Conservation (phyloP, 345 rosid species). For the Lenwebbia sp. region DNA sequence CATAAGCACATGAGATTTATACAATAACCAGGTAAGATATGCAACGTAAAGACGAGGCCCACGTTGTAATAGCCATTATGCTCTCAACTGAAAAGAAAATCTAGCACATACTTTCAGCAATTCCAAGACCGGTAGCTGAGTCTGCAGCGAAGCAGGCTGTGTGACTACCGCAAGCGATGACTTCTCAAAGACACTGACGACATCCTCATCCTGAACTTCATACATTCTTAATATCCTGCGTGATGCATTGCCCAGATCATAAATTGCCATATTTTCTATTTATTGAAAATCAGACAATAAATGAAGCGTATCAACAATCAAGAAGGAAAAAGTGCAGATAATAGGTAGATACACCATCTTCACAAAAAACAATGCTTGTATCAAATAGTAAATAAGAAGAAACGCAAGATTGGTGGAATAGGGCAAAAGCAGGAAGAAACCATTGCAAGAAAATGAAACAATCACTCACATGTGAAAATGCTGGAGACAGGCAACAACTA, state of each 20-base stretch:
- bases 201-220: slow-evolving; percentile 69
- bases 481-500: slow-evolving; percentile 86
- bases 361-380: not conserved
- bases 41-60: not conserved
- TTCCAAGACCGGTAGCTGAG: slow-evolving; percentile 80
- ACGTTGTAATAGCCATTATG: not conserved
- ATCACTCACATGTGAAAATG: slow-evolving; percentile 82
- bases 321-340: not conserved
- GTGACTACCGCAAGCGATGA: slow-evolving; percentile 30
- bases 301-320: not conserved
- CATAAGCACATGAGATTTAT: not conserved
- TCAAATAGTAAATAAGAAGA: not conserved
- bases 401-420: not conserved
- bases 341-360: not conserved
- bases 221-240: slow-evolving; percentile 85
- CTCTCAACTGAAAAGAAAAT: not conserved
- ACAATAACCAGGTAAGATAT: not conserved
- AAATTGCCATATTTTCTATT: not conserved
- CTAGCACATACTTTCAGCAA: slow-evolving; percentile 58
- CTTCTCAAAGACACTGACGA: slow-evolving; percentile 47
- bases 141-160: slow-evolving; percentile 52
- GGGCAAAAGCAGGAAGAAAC: not conserved
- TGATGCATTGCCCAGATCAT: not conserved
- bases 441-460: not conserved
- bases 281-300: not conserved